Conservation (phyloP, 495 filamentous ascomycete species). For the Lasiosphaeria hispida region DNA sequence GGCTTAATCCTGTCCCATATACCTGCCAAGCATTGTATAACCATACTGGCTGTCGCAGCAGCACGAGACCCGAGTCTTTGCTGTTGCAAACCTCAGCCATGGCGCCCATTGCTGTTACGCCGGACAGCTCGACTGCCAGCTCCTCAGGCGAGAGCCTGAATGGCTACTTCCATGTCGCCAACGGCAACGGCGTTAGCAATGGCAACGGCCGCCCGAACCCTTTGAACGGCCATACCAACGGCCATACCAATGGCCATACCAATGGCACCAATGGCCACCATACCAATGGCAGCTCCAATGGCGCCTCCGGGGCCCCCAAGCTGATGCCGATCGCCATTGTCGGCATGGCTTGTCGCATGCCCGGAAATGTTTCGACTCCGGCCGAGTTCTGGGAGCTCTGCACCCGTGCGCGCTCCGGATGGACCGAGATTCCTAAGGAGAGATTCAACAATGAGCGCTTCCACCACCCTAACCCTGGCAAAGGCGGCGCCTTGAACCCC, state of each 20-base stretch:
- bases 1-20: conserved; percentile 17
- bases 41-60: conserved; percentile 27
- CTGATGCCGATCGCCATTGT: conserved; percentile 53
- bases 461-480: conserved; percentile 72
- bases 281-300: conserved; percentile 19
- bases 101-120: conserved; percentile 44
- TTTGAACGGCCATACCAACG: conserved; percentile 16
- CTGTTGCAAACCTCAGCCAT: conserved; percentile 33
- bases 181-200: conserved; percentile 32
- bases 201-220: conserved; percentile 19
- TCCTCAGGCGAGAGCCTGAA: conserved; percentile 30
- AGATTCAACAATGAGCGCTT: conserved; percentile 68
- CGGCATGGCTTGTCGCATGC: conserved; percentile 54
- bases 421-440: conserved; percentile 62
- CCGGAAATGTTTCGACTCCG: conserved; percentile 52
- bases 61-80: conserved; percentile 15
- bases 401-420: conserved; percentile 59
- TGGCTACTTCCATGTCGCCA: conserved; percentile 26
- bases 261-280: conserved; percentile 16
- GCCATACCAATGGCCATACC: conserved; percentile 17
- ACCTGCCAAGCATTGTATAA: conserved; percentile 26
- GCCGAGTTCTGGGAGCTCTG: conserved; percentile 56
- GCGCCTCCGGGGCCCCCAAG: conserved; percentile 21
- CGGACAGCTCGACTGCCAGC: conserved; percentile 37
- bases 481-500: conserved; percentile 68